These are phyloP conservation scores for Cymbopogon citratus DNA, from an alignment of 176 grass and related monocot genomes.

Conservation along the genomic window DNA sequence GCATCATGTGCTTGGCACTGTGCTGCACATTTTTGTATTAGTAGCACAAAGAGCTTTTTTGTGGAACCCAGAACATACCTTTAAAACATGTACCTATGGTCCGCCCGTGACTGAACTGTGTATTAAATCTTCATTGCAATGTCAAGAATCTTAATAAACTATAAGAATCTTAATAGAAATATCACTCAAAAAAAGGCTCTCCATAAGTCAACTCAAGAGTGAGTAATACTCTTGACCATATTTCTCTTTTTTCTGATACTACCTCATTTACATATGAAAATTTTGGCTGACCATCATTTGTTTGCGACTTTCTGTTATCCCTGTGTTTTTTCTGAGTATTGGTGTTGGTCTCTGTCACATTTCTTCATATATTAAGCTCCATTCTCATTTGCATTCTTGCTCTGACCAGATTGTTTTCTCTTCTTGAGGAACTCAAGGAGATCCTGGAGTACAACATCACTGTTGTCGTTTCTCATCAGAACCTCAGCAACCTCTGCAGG, in stretches of 20 bases:
- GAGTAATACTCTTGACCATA: background rate
- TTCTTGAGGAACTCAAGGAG: constrained; percentile 24
- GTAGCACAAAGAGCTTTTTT: constrained; percentile 38
- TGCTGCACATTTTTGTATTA: constrained; percentile 8
- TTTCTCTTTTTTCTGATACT: background rate
- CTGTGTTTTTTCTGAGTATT: background rate
- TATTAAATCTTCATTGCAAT: background rate
- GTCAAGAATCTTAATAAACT: background rate
- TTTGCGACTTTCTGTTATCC: background rate
- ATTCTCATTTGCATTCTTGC: background rate
- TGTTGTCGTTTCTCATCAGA: constrained; percentile 25
- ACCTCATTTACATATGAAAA: constrained; percentile 11
- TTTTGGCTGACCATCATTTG: background rate
- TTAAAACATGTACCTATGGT: background rate
- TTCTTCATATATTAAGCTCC: background rate
- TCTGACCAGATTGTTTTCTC: background rate
- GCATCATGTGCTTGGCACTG: background rate
- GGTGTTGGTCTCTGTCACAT: background rate
- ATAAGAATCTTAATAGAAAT: background rate
- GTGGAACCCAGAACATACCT: constrained; percentile 35
- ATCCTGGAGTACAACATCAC: background rate
- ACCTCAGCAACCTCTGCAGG: constrained; percentile 33
- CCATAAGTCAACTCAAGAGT: background rate
- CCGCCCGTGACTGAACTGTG: background rate
- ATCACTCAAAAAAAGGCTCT: background rate